These are phyloP conservation scores for Penicillium sp. DNA, from an alignment of 2,329 filamentous ascomycete genomes.

Conservation along the genomic window DNA sequence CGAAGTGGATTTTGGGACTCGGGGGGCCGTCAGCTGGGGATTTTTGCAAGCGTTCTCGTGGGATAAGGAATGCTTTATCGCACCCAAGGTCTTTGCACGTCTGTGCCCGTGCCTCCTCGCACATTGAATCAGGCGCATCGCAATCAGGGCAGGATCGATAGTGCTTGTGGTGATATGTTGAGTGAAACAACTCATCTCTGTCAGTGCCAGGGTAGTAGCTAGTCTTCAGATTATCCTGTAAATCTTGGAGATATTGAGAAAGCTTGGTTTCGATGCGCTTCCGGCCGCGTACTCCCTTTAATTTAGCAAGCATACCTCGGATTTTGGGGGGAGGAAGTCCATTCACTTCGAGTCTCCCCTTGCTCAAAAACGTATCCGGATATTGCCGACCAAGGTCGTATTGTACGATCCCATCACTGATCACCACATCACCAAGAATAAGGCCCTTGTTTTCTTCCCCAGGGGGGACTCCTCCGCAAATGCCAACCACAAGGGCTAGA, in stretches of 20 bases:
- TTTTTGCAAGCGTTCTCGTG: conserved; percentile 9
- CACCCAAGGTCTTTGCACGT: conserved; percentile 17
- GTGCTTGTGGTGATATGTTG: conserved; percentile 23
- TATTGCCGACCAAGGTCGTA: conserved; percentile 26
- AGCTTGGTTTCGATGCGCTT: not conserved
- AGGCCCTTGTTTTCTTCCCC: conserved; percentile 14
- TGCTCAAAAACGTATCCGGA: conserved; percentile 11
- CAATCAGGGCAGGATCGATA: conserved; percentile 11
- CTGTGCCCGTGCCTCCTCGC: conserved; percentile 3
- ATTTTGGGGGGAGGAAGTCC: no score
- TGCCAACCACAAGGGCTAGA: conserved; percentile 36
- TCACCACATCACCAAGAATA: conserved; percentile 28
- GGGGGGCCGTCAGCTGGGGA: not conserved
- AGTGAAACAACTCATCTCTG: conserved; percentile 18
- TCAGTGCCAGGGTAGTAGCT: conserved; percentile 17
- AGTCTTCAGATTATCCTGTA: not conserved
- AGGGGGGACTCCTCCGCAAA: conserved; percentile 39
- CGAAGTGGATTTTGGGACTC: conserved; percentile 31
- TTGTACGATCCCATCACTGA: conserved; percentile 19
- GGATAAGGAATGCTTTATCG: conserved; percentile 13
- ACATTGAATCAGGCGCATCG: not conserved
- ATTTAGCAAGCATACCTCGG: not conserved
- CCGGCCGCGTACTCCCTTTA: not conserved
- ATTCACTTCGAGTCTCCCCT: no score
- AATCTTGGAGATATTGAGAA: not conserved